Base-by-base conservation (phyloP, 2,329 filamentous ascomycete genomes). In the Xylariaceae sp. region DNA sequence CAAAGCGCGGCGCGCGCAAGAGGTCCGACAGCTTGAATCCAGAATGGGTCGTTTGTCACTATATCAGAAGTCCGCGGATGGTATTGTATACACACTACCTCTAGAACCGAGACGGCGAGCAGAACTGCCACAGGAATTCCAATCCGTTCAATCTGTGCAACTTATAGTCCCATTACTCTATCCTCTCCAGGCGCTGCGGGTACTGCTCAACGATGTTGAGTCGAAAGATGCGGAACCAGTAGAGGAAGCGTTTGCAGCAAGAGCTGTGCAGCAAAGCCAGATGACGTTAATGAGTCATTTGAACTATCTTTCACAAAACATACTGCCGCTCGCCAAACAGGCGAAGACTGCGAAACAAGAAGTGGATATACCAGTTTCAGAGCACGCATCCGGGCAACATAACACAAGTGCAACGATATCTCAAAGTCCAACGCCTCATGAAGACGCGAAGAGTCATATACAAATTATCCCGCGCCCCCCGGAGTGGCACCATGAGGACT, bases 391-490 rank as follows among this genome's bases (percentile, higher is more conserved):
- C 6, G 19, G 35, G n/a, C 15, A 15, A 45, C 12, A 33, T 3
- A 38, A 47, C 30, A 11, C 30, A 4, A 30, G 39, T 3, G 18
- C 41, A 31, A 11, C 22, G 5, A 36, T 40, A 17, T 35, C 15
- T 31, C 19, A 31, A 17, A 15, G 32, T 11, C 3, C 47, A 32
- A 54, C 64, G 11, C 53, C 22, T 36, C 33, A 52, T 14, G 63
- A 64, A 9, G 70, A 73, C 41, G 82, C 81, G 27, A 80, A 77
- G 49, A 76, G 76, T 32, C 88, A 92, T 61, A 71, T 94, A 43
- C 79, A 85, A 52, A 71, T 87, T 51, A 89, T 94, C 46, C 80
- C 86, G 11, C 76, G 88, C 7, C 89, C 89, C 10, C 86, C 87
- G 0, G 89, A 95, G 66, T 95, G 89, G 89, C 66, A 72, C 1